Conservation (phyloP, 345 rosid genomes). For the Atalantia buxifolia region DNA sequence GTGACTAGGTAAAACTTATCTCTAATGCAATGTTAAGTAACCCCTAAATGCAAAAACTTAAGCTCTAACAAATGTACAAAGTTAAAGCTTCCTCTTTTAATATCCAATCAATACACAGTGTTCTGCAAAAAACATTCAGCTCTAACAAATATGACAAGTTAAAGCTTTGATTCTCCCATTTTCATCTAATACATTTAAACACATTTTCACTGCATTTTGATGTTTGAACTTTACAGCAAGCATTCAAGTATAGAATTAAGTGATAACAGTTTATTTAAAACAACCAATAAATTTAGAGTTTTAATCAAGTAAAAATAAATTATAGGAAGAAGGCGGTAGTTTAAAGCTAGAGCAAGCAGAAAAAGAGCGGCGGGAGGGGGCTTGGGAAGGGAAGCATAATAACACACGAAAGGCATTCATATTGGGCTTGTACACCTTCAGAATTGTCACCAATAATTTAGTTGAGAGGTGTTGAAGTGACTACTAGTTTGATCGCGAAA, state of each 20-base stretch:
- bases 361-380: not conserved
- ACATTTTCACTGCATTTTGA: not conserved
- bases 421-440: not conserved
- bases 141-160: not conserved
- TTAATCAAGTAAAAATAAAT: not conserved
- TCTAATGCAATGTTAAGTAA: not conserved
- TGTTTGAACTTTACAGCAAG: not conserved
- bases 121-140: not conserved
- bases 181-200: not conserved
- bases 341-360: not conserved
- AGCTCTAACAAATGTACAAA: not conserved
- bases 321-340: not conserved
- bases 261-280: not conserved
- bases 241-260: not conserved
- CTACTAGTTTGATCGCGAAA: not conserved
- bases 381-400: accelerated
- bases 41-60: not conserved
- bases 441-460: not conserved
- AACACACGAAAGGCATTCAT: not conserved
- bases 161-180: not conserved
- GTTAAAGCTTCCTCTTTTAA: not conserved
- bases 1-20: not conserved
- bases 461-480: not conserved
- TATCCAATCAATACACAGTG: too few species aligned
- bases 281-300: not conserved